Evolutionary conservation across 2,329 filamentous ascomycete genomes (phyloP).

Genomic region (Colletotrichum neosansevieriae): DNA sequence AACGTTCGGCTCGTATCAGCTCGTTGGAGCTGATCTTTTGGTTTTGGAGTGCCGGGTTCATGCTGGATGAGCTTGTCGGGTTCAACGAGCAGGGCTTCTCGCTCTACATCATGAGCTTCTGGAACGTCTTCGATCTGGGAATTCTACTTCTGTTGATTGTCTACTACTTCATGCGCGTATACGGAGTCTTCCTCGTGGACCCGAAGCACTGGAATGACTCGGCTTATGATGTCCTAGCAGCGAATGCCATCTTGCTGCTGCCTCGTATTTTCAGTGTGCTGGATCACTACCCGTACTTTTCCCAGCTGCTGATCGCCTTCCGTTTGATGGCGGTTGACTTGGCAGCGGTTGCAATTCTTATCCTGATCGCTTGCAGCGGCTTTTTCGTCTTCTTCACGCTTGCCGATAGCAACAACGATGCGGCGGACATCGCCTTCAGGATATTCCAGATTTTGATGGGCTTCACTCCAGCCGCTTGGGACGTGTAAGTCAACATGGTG

Average conservation of each 20-base stretch:
- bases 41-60: slow-evolving; percentile 98
- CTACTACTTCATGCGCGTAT: slow-evolving; percentile 91
- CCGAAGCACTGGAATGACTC: slow-evolving; percentile 80
- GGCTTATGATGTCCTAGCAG: slow-evolving; percentile 94
- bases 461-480: slow-evolving; percentile 95
- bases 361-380: slow-evolving; percentile 89
- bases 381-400: slow-evolving; percentile 96
- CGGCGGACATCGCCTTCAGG: slow-evolving; percentile 83
- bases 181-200: slow-evolving; percentile 86
- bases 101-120: slow-evolving; percentile 96
- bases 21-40: slow-evolving; percentile 90
- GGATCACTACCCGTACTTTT: slow-evolving; percentile 97
- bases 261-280: slow-evolving; percentile 92
- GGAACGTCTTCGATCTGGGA: slow-evolving; percentile 95
- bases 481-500: slow-evolving; percentile 68
- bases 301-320: slow-evolving; percentile 92
- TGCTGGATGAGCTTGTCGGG: slow-evolving; percentile 95
- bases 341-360: slow-evolving; percentile 84
- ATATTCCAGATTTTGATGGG: slow-evolving; percentile 97
- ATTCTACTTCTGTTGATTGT: slow-evolving; percentile 87
- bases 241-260: slow-evolving; percentile 89
- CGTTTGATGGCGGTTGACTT: slow-evolving; percentile 93
- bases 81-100: slow-evolving; percentile 98
- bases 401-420: slow-evolving; percentile 78
- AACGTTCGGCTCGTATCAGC: slow-evolving; percentile 84